Evolutionary conservation across 2,329 filamentous ascomycete species (phyloP).

Genomic region (Fusarium chuoi): DNA sequence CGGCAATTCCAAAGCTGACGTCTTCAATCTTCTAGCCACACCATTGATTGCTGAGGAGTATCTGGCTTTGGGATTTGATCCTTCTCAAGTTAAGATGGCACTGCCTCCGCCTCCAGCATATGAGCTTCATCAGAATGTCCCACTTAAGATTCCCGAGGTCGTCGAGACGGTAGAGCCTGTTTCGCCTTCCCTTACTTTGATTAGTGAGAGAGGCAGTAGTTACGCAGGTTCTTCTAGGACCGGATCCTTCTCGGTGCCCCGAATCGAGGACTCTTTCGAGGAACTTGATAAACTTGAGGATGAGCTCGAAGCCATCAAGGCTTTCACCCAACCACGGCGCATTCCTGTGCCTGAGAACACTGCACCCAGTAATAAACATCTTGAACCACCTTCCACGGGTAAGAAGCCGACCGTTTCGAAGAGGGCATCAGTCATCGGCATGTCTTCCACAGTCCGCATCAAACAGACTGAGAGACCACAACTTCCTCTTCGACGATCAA

Average conservation of each 20-base stretch:
- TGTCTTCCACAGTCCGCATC: constrained; percentile 54
- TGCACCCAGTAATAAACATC: constrained; percentile 14
- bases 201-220: constrained; percentile 48
- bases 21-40: constrained; percentile 61
- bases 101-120: constrained; percentile 41
- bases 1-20: constrained; percentile 47
- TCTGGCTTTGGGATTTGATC: constrained; percentile 27
- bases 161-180: constrained; percentile 47
- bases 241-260: constrained; percentile 52
- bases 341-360: constrained; percentile 45
- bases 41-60: constrained; percentile 49
- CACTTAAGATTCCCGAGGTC: constrained; percentile 47
- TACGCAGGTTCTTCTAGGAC: constrained; percentile 48
- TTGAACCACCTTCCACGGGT: constrained; percentile 29
- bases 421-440: constrained; percentile 46
- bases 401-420: constrained; percentile 34
- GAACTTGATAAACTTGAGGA: constrained; percentile 71
- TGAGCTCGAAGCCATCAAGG: constrained; percentile 64
- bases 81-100: constrained; percentile 37
- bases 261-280: constrained; percentile 73
- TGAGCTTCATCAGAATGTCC: constrained; percentile 30
- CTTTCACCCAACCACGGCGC: constrained; percentile 50
- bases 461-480: constrained; percentile 53
- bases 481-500: constrained; percentile 55
- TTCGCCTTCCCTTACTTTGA: constrained; percentile 47